These are phyloP conservation scores for Allium sativum DNA, from an alignment of 106 monocot species.

Conservation along the genomic window DNA sequence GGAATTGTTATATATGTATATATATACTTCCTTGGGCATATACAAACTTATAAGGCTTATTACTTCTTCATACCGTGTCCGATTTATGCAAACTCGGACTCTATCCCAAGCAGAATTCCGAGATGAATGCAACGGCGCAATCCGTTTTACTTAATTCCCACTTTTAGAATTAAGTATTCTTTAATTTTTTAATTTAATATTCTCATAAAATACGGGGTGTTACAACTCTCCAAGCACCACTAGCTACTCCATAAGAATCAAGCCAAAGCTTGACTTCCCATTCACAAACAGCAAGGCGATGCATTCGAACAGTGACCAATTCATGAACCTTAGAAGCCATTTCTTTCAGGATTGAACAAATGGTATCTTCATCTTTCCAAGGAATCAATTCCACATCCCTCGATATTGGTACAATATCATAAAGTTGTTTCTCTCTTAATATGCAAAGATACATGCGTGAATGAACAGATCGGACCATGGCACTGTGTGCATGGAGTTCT, in stretches of 20 bases:
- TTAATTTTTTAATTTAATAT: too few species aligned
- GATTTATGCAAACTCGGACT: too few species aligned
- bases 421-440: conserved; percentile 55
- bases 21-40: too few species aligned
- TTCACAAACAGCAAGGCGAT: conserved; percentile 87
- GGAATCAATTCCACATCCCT: conserved; percentile 41
- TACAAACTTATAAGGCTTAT: too few species aligned
- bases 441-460: conserved; percentile 95
- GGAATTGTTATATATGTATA: too few species aligned
- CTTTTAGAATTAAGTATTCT: too few species aligned
- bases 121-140: too few species aligned
- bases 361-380: conserved; percentile 49
- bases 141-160: too few species aligned
- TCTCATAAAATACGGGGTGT: too few species aligned
- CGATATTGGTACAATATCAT: conserved; percentile 62
- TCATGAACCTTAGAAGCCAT: conserved; percentile 64
- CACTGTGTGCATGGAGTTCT: conserved; percentile 76
- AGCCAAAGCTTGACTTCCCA: conserved; percentile 97
- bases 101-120: too few species aligned
- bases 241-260: conserved; percentile 44
- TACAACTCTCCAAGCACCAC: conserved; percentile 89
- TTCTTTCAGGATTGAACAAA: conserved; percentile 56
- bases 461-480: conserved; percentile 66
- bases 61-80: too few species aligned
- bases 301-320: conserved; percentile 81